Evolutionary conservation across 2,329 filamentous ascomycete species (phyloP).

Genomic region (Leptographium radiaticola): DNA sequence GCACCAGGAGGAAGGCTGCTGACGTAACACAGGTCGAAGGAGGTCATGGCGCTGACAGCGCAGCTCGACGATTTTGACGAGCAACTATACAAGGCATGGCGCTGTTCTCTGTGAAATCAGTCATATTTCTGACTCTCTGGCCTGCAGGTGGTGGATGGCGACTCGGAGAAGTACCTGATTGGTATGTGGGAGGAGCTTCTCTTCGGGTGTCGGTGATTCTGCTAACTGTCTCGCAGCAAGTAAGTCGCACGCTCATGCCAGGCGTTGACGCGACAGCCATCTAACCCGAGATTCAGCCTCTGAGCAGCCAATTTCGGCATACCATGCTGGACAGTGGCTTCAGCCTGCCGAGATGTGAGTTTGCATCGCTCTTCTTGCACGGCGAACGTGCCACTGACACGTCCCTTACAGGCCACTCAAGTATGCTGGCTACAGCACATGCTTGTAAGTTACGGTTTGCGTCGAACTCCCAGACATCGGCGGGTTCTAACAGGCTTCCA

Average conservation of each 20-base stretch:
- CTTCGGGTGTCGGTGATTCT: not conserved
- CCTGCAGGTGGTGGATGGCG: slow-evolving; percentile 57
- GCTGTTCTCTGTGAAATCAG: too few species aligned
- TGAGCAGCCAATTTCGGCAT: slow-evolving; percentile 87
- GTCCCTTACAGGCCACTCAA: slow-evolving; percentile 54
- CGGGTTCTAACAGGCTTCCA: not conserved
- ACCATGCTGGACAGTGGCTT: slow-evolving; percentile 91
- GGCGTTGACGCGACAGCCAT: not conserved
- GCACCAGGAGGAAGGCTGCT: not conserved
- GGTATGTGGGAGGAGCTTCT: slow-evolving; percentile 32
- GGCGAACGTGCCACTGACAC: not conserved
- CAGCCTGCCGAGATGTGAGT: slow-evolving; percentile 54
- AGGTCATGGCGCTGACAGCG: slow-evolving; percentile 95
- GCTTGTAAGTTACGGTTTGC: slow-evolving; percentile 39
- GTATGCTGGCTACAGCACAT: slow-evolving; percentile 85
- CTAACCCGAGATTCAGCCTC: slow-evolving; percentile 28
- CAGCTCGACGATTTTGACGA: slow-evolving; percentile 97
- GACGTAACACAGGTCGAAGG: slow-evolving; percentile 39
- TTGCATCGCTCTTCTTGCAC: too few species aligned
- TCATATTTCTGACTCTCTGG: not conserved
- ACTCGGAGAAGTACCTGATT: slow-evolving; percentile 70
- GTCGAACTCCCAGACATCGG: not conserved
- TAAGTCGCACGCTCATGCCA: not conserved
- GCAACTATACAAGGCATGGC: slow-evolving; percentile 68
- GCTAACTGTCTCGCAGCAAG: slow-evolving; percentile 8